Conservation (phyloP, 1,284 basidiomycete genomes). For the Pholiota adiposa region DNA sequence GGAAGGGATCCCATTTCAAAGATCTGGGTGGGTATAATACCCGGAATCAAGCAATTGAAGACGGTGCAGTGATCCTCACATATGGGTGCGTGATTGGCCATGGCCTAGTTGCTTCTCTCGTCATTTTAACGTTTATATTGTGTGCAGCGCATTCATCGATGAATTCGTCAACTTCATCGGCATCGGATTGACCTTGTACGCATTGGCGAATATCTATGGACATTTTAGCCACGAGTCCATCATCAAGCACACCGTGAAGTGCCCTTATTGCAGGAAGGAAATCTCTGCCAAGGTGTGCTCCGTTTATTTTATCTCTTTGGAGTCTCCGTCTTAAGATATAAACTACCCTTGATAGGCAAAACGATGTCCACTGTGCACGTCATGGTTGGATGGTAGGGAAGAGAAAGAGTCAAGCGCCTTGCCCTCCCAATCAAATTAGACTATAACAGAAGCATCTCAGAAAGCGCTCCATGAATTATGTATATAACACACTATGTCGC, state of each 20-base stretch:
- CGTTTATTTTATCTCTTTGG: not conserved
- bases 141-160: constrained; percentile 33
- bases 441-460: too few relatives aligned
- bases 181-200: constrained; percentile 36
- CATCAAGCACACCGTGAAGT: constrained; percentile 38
- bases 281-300: constrained; percentile 35
- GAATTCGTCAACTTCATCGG: constrained; percentile 36
- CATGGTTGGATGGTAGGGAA: constrained; percentile 33
- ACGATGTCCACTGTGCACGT: constrained; percentile 27
- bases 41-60: constrained; percentile 38
- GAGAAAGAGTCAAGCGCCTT: constrained; percentile 27
- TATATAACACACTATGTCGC: not conserved
- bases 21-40: constrained; percentile 37
- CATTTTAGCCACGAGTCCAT: constrained; percentile 36
- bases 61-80: constrained; percentile 40
- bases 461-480: not conserved
- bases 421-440: not conserved
- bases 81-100: constrained; percentile 30
- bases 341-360: constrained; percentile 16
- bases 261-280: constrained; percentile 41
- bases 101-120: not conserved
- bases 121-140: not conserved
- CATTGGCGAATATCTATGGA: constrained; percentile 35
- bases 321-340: too few relatives aligned
- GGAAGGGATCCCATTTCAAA: constrained; percentile 28